Evolutionary conservation across 805 yeast species (phyloP).

Genomic region (Starmerella khaoyaiensis): DNA sequence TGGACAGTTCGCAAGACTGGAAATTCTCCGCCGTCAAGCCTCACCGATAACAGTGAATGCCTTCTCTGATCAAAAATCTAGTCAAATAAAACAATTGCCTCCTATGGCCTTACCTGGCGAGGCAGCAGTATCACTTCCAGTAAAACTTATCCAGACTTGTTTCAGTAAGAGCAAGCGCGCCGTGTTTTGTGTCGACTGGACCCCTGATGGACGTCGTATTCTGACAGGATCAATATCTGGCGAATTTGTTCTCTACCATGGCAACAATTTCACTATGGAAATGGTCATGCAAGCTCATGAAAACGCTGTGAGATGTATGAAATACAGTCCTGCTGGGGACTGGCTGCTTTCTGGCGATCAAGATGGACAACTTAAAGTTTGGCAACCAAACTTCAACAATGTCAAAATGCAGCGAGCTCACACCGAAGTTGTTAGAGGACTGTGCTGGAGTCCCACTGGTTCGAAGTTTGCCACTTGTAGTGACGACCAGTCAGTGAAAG

Average conservation of each 20-base stretch:
- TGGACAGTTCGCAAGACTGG: slow-evolving; percentile 54
- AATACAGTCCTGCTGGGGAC: slow-evolving; percentile 80
- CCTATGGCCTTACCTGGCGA: slow-evolving; percentile 43
- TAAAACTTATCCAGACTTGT: slow-evolving; percentile 80
- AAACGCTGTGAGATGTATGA: slow-evolving; percentile 63
- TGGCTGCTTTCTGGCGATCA: slow-evolving; percentile 94
- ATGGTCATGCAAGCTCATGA: slow-evolving; percentile 99
- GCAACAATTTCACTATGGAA: slow-evolving; percentile 87
- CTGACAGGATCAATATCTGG: slow-evolving; percentile 86
- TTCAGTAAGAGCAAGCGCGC: slow-evolving; percentile 87
- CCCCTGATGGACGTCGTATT: slow-evolving; percentile 88
- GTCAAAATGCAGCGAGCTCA: slow-evolving; percentile 67
- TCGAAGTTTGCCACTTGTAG: slow-evolving; percentile 85
- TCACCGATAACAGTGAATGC: slow-evolving; percentile 10
- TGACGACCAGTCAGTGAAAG: slow-evolving; percentile 79
- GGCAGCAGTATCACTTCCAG: slow-evolving; percentile 50
- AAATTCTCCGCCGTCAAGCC: slow-evolving; percentile 34
- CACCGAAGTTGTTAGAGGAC: slow-evolving; percentile 70
- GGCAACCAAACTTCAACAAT: slow-evolving; percentile 97
- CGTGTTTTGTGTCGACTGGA: slow-evolving; percentile 83
- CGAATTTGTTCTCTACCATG: slow-evolving; percentile 95
- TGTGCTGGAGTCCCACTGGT: slow-evolving; percentile 83
- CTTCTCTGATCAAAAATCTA: slow-evolving; percentile 46
- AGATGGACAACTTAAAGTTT: slow-evolving; percentile 78
- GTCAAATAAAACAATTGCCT: slow-evolving; percentile 46